These are phyloP conservation scores for Rhodocollybia butyracea DNA, from an alignment of 768 basidiomycete species.

Conservation along the genomic window DNA sequence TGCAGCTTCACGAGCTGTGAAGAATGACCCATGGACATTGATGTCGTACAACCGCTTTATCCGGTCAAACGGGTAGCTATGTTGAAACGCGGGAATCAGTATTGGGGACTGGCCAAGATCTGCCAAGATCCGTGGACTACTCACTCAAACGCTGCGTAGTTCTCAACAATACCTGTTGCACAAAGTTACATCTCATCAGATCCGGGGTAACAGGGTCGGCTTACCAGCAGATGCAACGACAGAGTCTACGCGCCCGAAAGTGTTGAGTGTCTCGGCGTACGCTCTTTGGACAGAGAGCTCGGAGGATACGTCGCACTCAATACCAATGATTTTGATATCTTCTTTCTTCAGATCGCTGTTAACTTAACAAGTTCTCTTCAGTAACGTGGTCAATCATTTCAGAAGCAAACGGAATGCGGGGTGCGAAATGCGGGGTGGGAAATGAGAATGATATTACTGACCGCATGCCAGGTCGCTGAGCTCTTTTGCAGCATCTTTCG, in stretches of 20 bases:
- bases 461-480: conserved; percentile 54
- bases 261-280: conserved; percentile 61
- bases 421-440: conserved; percentile 2
- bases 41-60: conserved; percentile 84
- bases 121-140: conserved; percentile 19
- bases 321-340: conserved; percentile 65
- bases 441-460: conserved; percentile 21
- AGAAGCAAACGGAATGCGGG: not conserved
- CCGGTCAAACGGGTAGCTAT: conserved; percentile 81
- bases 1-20: conserved; percentile 95
- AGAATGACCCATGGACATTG: conserved; percentile 93
- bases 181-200: conserved; percentile 1
- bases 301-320: conserved; percentile 86
- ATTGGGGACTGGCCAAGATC: not conserved
- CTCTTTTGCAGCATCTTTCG: conserved; percentile 64
- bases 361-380: conserved; percentile 30
- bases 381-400: not conserved
- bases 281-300: conserved; percentile 76
- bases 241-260: conserved; percentile 70
- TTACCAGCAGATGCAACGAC: conserved; percentile 87
- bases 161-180: conserved; percentile 74
- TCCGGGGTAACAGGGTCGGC: conserved; percentile 14
- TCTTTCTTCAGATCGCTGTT: conserved; percentile 52
- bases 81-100: not conserved
- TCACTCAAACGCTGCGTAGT: conserved; percentile 83